Evolutionary conservation across 257 asterid genomes (phyloP).

Genomic region (Capsicum baccatum): DNA sequence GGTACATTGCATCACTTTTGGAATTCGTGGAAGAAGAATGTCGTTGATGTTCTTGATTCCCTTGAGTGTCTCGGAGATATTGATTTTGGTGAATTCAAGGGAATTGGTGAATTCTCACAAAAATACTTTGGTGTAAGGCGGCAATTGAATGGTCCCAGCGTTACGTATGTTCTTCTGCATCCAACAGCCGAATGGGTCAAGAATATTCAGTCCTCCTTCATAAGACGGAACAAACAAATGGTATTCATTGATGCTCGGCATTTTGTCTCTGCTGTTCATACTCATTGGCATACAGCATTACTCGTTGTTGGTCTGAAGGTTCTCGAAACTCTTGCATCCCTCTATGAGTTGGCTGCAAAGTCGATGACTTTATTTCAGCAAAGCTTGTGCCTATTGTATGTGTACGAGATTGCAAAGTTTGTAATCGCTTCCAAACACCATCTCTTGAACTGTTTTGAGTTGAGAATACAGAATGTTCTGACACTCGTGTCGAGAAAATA

Average conservation of each 20-base stretch:
- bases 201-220: conserved; percentile 32
- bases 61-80: conserved; percentile 38
- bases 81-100: conserved; percentile 18
- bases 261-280: conserved; percentile 48
- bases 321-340: conserved; percentile 45
- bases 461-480: conserved; percentile 36
- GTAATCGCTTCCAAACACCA: conserved; percentile 29
- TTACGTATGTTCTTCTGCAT: conserved; percentile 41
- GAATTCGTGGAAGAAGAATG: conserved; percentile 46
- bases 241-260: conserved; percentile 43
- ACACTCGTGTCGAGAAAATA: conserved; percentile 32
- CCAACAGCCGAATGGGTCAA: conserved; percentile 59
- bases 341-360: conserved; percentile 29
- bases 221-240: not conserved
- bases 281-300: conserved; percentile 49
- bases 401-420: conserved; percentile 43
- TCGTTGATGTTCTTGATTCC: conserved; percentile 40
- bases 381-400: conserved; percentile 41
- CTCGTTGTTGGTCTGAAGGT: conserved; percentile 51
- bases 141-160: conserved; percentile 26
- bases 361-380: conserved; percentile 38
- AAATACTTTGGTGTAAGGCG: conserved; percentile 63
- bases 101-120: conserved; percentile 43
- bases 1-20: conserved; percentile 52
- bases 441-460: not conserved